Evolutionary conservation across 345 rosid species (phyloP), one percentile per base, ranked within the genome.

Genomic region (Excoecaria cochinchinensis): DNA sequence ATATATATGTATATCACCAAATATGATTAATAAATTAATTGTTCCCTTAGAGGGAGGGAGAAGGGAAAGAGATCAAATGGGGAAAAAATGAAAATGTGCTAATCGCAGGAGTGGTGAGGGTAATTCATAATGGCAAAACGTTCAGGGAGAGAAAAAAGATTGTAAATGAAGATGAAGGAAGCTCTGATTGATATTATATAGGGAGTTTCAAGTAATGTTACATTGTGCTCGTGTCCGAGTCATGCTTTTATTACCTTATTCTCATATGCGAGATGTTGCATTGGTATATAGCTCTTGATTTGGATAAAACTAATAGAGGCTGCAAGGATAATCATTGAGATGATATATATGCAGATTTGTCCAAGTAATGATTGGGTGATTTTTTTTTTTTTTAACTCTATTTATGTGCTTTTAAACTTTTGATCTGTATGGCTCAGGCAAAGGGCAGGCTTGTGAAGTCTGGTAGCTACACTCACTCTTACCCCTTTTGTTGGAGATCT

Each of bases 401-500:
- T 60, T 47, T 31, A 53, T 78, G 25, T n/a, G 74, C 67, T 40
- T 59, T 21, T 24, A 17, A 11, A 48, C 3, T 8, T 67, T 47
- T 67, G 56, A 69, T 46, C 50, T 19, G 21, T n/a, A 62, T 73
- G 68, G 21, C 39, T 69, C 92, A 95, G 99, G 93, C 89, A 66
- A 93, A 89, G 71, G 97, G 97, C 62, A 91, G 90, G 87, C 95
- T 95, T 81, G 92, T 95, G 66, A 95, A 95, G 81, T 57, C 89
- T 40, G 99, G 99, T 85, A 93, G 82, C 84, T 83, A 71, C 67
- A 90, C 85, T 31, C 99, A 95, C 85, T 84, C 91, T 46, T 95
- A 95, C 78, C 98, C 98, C 62, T 87, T 84, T 76, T 95, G 99
- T 81, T 95, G 90, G 89, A 90, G 99, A 86, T 95, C 99, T 76